These are phyloP conservation scores for Elymus sibiricus DNA, from an alignment of 176 grass and related monocot genomes.

Conservation along the genomic window DNA sequence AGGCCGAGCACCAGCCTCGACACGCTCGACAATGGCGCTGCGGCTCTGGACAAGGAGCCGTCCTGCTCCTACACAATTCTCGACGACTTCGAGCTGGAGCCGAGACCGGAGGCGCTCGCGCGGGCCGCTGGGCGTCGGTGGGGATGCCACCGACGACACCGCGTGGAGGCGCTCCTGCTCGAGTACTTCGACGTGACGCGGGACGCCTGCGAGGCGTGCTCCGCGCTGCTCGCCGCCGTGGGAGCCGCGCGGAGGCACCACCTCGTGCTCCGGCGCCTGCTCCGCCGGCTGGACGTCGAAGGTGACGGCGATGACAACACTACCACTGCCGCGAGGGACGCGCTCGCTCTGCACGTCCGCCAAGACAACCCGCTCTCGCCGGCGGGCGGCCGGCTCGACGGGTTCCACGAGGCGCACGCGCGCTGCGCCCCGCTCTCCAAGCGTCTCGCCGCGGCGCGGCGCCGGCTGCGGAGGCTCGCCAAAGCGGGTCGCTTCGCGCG, in stretches of 20 bases:
- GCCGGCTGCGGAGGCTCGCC: slow-evolving; percentile 23
- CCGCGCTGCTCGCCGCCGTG: slow-evolving; percentile 48
- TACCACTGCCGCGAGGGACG: not conserved
- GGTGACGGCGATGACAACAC: not conserved
- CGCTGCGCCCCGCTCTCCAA: slow-evolving; percentile 39
- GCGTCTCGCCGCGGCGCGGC: slow-evolving; percentile 29
- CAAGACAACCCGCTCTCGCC: slow-evolving; percentile 62
- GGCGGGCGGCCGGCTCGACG: not conserved
- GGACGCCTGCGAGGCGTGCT: slow-evolving; percentile 60
- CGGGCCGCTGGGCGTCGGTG: not conserved
- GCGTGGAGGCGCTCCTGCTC: slow-evolving; percentile 32
- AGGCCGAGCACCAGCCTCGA: not conserved
- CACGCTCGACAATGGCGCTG: not conserved
- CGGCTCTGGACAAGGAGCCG: not conserved
- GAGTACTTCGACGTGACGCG: slow-evolving; percentile 73
- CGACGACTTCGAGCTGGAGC: slow-evolving; percentile 49
- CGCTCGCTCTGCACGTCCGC: slow-evolving; percentile 35
- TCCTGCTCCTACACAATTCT: slow-evolving; percentile 38
- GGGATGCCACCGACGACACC: not conserved
- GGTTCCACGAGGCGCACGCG: slow-evolving; percentile 42
- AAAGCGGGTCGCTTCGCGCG: slow-evolving; percentile 4
- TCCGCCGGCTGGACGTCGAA: slow-evolving; percentile 18
- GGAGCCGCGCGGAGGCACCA: slow-evolving; percentile 49
- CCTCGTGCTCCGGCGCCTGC: slow-evolving; percentile 40
- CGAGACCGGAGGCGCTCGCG: slow-evolving; percentile 47